phyloP scores from a whole-genome alignment of 768 basidiomycete species.

The Lactarius akahatsu region DNA sequence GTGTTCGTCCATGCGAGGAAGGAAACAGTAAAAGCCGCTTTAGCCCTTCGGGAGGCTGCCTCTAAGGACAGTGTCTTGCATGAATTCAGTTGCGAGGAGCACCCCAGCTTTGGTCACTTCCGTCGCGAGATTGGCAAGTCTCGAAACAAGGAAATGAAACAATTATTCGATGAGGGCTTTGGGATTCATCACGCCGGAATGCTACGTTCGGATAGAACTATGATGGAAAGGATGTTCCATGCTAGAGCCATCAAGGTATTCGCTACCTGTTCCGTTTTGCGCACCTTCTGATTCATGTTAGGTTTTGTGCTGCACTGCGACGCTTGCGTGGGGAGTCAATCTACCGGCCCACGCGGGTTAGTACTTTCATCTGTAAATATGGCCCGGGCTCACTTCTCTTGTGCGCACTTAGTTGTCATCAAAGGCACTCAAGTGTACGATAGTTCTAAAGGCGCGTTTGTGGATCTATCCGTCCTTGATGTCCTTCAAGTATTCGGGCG shows the following conservation, averaged over 20 bases:
- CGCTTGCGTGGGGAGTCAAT: constrained; percentile 99
- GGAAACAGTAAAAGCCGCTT: constrained; percentile 93
- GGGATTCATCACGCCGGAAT: constrained; percentile 99
- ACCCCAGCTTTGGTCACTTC: constrained; percentile 76
- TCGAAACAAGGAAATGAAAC: constrained; percentile 95
- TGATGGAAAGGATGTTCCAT: constrained; percentile 94
- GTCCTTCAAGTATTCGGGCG: constrained; percentile 98
- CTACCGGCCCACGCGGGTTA: constrained; percentile 94
- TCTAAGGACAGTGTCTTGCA: constrained; percentile 66
- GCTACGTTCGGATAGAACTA: constrained; percentile 89
- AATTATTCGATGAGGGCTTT: constrained; percentile 87
- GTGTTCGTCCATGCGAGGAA: constrained; percentile 98
- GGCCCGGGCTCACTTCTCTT: constrained; percentile 14
- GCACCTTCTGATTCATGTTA: constrained; percentile 36
- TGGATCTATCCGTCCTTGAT: constrained; percentile 91
- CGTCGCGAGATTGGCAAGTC: constrained; percentile 76
- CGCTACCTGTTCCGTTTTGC: background rate
- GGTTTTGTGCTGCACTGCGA: constrained; percentile 98
- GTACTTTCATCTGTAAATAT: constrained; percentile 27
- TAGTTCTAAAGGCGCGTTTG: constrained; percentile 82
- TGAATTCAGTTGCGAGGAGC: constrained; percentile 78
- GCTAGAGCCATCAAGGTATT: constrained; percentile 85
- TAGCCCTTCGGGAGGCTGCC: constrained; percentile 75
- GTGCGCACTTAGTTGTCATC: constrained; percentile 65
- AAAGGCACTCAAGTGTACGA: constrained; percentile 98